Percentiles rank a stretch among this genome's conserved stretches.
These are phyloP conservation scores for Exophiala lecanii-corni DNA, from an alignment of 2,329 filamentous ascomycete genomes.

Conservation along the genomic window DNA sequence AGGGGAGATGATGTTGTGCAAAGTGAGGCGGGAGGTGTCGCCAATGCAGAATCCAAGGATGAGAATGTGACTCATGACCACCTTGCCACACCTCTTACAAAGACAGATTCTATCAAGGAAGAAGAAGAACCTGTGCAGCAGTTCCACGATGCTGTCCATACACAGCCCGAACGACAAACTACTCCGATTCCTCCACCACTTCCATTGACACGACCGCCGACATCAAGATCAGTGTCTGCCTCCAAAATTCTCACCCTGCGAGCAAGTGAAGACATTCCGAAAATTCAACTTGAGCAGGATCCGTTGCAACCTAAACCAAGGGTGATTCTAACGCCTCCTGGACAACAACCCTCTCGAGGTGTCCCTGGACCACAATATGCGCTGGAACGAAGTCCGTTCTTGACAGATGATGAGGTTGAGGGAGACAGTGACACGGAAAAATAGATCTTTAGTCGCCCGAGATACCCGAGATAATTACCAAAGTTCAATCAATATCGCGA, in stretches of 20 bases:
- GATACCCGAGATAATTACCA: conserved; percentile 3
- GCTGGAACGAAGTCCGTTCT: conserved; percentile 26
- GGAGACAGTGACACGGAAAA: conserved; percentile 4
- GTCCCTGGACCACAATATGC: conserved; percentile 22
- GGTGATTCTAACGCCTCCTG: conserved; percentile 23
- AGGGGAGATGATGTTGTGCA: neutral
- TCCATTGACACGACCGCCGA: conserved; percentile 3
- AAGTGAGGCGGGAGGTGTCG: neutral
- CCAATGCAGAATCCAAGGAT: neutral
- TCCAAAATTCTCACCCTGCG: neutral
- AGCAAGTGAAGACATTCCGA: neutral
- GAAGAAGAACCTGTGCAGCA: conserved; percentile 2
- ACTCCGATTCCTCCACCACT: conserved; percentile 1
- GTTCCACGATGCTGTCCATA: conserved; percentile 16
- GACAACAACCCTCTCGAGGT: conserved; percentile 21
- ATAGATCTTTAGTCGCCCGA: neutral
- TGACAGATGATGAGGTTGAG: conserved; percentile 24
- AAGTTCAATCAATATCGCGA: conserved; percentile 4
- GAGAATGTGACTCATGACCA: conserved; percentile 1
- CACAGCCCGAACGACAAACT: conserved; percentile 5
- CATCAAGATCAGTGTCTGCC: conserved; percentile 2
- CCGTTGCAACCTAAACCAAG: conserved; percentile 4
- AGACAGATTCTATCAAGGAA: neutral
- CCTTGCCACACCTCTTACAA: neutral
- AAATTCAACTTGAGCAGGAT: neutral